Base-by-base conservation (phyloP, 2,329 filamentous ascomycete genomes). In the Fusarium proliferatum region DNA sequence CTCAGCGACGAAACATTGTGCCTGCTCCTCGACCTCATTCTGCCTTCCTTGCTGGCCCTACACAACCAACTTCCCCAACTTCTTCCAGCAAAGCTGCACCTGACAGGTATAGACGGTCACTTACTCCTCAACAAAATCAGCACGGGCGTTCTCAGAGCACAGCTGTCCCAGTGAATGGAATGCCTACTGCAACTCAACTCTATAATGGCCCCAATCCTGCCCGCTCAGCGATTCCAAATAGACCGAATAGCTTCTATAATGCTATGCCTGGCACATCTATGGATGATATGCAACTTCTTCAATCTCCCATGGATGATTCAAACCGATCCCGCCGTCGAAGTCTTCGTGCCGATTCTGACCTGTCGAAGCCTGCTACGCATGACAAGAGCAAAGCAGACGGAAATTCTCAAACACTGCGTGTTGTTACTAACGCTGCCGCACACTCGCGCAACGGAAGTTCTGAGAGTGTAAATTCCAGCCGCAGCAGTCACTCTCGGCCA, bases 241-340 rank as follows among this genome's bases (percentile, higher is more conserved):
- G 88, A 80, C 80, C 91, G 81, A 86, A 87, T 77, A 84, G 88
- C 85, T 82, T 88, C 80, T 81, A 89, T 81, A 85, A 82, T 38
- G 71, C 82, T 6, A 72, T 83, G 38, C 77, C 82, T 17, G 92
- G 90, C 6, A 77, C 81, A 12, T 82, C 87, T 75, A 88, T 88
- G 53, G 94, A 97, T 81, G 94, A 96, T 76, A 89, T 91, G 79
- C 88, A 91, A 63, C 79, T 94, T 77, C 90, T 86, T 64, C 85
- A 87, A 62, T 81, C 86, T 33, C 80, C 84, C n/a, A 82, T 89
- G 23, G 94, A 96, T 34, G 88, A 92, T 41, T 89, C 91, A 15
- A 94, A 93, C 82, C 89, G 94, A 79, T 93, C 95, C 82, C 89
- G 95, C 76, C 90, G 95, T 79, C 91, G 95, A 74, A 98, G 95